Conservation (phyloP, 108 stramenopile genomes). For the Licmophora abbreviata region DNA sequence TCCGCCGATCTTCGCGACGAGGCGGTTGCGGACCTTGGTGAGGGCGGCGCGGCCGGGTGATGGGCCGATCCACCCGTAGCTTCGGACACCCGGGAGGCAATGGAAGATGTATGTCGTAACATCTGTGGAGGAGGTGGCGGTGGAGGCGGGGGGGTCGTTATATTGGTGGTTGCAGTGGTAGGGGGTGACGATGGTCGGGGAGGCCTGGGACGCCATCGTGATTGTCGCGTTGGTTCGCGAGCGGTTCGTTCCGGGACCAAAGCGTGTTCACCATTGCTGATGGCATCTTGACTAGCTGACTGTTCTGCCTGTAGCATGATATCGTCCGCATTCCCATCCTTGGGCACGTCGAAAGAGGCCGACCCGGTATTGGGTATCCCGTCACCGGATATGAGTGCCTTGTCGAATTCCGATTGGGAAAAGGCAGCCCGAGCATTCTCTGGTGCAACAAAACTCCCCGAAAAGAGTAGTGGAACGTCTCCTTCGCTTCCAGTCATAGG, state of each 20-base stretch:
- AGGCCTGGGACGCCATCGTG: neutral
- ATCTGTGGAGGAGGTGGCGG: neutral
- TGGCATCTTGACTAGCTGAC: neutral
- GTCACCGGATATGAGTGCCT: slow-evolving; percentile 19
- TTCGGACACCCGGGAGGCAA: neutral
- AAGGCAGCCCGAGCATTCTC: too few species aligned
- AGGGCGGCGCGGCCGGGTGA: neutral
- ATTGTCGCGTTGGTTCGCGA: neutral
- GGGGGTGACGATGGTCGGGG: slow-evolving; percentile 1
- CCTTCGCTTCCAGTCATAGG: too few species aligned
- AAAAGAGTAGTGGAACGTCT: neutral
- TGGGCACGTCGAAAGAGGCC: slow-evolving; percentile 6
- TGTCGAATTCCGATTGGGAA: slow-evolving; percentile 32
- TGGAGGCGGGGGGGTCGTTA: slow-evolving; percentile 1
- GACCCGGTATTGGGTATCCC: slow-evolving; percentile 8
- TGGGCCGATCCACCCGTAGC: neutral
- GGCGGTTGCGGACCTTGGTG: neutral
- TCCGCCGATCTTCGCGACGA: neutral
- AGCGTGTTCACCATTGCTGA: neutral
- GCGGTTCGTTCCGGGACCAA: neutral
- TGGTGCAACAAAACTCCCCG: neutral
- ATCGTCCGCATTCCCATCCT: neutral
- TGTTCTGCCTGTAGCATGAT: neutral
- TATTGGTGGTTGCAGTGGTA: too few species aligned
- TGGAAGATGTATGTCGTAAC: neutral